phyloP scores from a whole-genome alignment of 352 stramenopile genomes.

The Pythium myriotylum region DNA sequence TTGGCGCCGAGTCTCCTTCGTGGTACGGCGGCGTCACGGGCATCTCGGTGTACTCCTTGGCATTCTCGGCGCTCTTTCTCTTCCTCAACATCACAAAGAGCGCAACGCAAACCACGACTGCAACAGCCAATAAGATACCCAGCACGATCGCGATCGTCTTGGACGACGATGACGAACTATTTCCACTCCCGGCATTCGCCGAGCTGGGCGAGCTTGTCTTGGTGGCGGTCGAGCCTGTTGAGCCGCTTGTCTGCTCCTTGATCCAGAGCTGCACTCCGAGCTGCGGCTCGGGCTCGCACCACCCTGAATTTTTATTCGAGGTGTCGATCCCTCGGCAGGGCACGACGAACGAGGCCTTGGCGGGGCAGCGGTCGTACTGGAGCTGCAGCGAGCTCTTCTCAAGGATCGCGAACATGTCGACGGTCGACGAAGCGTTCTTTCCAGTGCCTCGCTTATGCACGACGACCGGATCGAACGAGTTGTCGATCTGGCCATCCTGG shows the following conservation, averaged over 20 bases:
- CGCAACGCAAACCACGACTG: slow-evolving; percentile 22
- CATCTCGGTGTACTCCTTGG: slow-evolving; percentile 1
- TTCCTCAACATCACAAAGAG: slow-evolving; percentile 31
- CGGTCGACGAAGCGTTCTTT: slow-evolving; percentile 1
- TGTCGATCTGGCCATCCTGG: slow-evolving; percentile 1
- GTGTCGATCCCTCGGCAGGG: slow-evolving; percentile 13
- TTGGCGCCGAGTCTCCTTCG: too few species aligned
- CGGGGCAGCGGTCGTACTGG: slow-evolving; percentile 3
- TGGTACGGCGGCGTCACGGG: background rate
- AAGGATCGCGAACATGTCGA: slow-evolving; percentile 23
- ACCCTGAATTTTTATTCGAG: too few species aligned
- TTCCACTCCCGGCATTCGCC: too few species aligned
- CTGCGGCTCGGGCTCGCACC: slow-evolving; percentile 10
- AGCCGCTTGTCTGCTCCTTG: slow-evolving; percentile 24
- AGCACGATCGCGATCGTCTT: slow-evolving; percentile 1
- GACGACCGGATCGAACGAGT: slow-evolving; percentile 3
- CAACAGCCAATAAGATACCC: slow-evolving; percentile 12
- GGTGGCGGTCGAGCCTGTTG: background rate
- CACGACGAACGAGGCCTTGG: slow-evolving; percentile 20
- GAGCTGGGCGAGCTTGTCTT: background rate
- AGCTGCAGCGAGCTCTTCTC: slow-evolving; percentile 10
- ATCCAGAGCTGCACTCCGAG: slow-evolving; percentile 24
- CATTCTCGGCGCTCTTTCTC: background rate
- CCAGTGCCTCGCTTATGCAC: background rate
- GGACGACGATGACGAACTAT: background rate